These are phyloP conservation scores for Tricholoma hemisulphureum DNA, from an alignment of 768 basidiomycete species.

Conservation along the genomic window DNA sequence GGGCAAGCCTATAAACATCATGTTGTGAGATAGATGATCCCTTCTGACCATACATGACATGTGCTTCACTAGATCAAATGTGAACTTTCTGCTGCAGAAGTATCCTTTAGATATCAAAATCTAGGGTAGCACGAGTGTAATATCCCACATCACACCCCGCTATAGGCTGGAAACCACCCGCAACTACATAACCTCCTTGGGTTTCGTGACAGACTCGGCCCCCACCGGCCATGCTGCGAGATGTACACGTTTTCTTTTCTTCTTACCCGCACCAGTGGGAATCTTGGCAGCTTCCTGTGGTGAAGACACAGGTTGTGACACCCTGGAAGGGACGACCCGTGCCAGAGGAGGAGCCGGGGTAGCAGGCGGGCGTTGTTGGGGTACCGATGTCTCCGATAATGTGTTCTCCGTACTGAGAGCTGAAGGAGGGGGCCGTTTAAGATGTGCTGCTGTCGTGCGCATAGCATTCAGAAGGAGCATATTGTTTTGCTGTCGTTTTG, in stretches of 20 bases:
- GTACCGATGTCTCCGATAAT: constrained; percentile 31
- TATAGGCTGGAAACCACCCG: no score
- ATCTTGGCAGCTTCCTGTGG: constrained; percentile 51
- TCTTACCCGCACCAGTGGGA: constrained; percentile 54
- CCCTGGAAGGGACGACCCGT: constrained; percentile 31
- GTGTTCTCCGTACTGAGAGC: constrained; percentile 28
- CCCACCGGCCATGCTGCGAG: no score
- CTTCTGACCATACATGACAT: no score
- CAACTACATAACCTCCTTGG: no score
- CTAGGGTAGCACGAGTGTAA: no score
- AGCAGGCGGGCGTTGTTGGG: constrained; percentile 34
- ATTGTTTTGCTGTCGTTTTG: constrained; percentile 65
- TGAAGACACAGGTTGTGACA: constrained; percentile 29
- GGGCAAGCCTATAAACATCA: no score
- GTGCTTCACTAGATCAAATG: no score
- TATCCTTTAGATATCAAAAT: no score
- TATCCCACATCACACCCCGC: no score
- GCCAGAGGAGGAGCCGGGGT: constrained; percentile 40
- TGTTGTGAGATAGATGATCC: no score
- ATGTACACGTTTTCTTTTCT: constrained; percentile 73
- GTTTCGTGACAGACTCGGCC: no score
- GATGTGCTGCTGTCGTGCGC: constrained; percentile 73
- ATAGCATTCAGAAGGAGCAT: constrained; percentile 74
- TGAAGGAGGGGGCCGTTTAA: constrained; percentile 51
- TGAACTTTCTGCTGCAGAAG: no score